Evolutionary conservation across 495 filamentous ascomycete species (phyloP).

Genomic region (Sporormia fimetaria): DNA sequence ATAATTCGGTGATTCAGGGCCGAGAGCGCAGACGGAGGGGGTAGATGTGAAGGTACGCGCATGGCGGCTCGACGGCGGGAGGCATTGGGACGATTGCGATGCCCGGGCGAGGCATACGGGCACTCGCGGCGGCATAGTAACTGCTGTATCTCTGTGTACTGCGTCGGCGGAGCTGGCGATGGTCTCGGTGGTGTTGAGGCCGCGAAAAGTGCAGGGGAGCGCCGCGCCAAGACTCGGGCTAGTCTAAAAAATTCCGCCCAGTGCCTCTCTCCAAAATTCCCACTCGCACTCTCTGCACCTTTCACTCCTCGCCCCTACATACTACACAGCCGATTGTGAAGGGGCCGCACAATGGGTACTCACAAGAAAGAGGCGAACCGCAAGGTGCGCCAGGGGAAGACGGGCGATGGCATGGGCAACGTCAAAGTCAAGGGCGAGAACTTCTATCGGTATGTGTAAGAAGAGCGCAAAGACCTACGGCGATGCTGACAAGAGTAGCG

Average conservation of each 20-base stretch:
- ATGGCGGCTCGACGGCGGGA: conserved; percentile 21
- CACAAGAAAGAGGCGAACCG: conserved; percentile 86
- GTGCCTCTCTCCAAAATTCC: conserved; percentile 5
- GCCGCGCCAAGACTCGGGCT: neutral
- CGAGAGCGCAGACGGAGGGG: conserved; percentile 29
- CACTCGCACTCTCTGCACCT: neutral
- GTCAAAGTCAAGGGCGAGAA: conserved; percentile 92
- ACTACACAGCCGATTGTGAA: conserved; percentile 6
- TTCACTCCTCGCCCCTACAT: neutral
- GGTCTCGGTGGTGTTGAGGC: conserved; percentile 1
- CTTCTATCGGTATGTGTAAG: conserved; percentile 57
- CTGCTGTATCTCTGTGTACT: neutral
- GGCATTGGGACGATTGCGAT: conserved; percentile 18
- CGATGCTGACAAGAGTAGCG: conserved; percentile 30
- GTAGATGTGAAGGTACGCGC: conserved; percentile 38
- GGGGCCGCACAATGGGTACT: conserved; percentile 72
- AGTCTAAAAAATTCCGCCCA: neutral
- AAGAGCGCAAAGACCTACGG: neutral
- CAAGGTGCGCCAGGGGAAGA: conserved; percentile 70
- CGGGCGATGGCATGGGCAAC: conserved; percentile 74
- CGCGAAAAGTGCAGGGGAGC: neutral
- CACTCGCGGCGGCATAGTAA: conserved; percentile 19
- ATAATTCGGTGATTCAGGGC: conserved; percentile 62
- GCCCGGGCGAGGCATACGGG: conserved; percentile 14
- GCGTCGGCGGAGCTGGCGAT: neutral